Evolutionary conservation across 164 flowering plant genomes (phyloP).

Genomic region (Umbilicus rupestris): DNA sequence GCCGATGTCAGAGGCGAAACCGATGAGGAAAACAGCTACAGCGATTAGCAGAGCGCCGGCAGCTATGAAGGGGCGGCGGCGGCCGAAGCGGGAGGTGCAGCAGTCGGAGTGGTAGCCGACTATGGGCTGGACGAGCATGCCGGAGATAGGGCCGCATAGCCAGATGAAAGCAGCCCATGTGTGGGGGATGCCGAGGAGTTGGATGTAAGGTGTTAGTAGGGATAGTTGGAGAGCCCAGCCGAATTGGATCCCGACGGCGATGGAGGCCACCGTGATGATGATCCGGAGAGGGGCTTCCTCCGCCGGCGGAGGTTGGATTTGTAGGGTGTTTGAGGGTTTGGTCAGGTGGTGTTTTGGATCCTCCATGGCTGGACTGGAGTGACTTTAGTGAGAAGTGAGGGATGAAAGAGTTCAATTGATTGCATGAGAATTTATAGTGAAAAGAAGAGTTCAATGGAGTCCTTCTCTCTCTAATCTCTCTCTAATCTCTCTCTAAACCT

Average conservation of each 20-base stretch:
- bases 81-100: slow-evolving; percentile 35
- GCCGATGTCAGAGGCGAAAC: slow-evolving; percentile 45
- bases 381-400: neutral
- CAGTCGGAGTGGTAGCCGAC: slow-evolving; percentile 41
- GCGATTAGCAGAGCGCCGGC: slow-evolving; percentile 33
- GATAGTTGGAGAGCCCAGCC: slow-evolving; percentile 84
- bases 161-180: slow-evolving; percentile 65
- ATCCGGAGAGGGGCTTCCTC: neutral
- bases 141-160: slow-evolving; percentile 76
- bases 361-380: neutral
- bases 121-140: slow-evolving; percentile 41
- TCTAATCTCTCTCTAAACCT: too few species aligned
- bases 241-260: slow-evolving; percentile 68
- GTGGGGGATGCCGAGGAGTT: slow-evolving; percentile 61
- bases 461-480: neutral
- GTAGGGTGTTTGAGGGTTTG: neutral
- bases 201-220: slow-evolving; percentile 59
- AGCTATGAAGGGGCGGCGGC: slow-evolving; percentile 46
- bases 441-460: neutral
- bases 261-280: slow-evolving; percentile 31
- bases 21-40: slow-evolving; percentile 35
- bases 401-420: neutral
- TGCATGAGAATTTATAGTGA: slow-evolving; percentile 6
- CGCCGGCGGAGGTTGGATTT: neutral
- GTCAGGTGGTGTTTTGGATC: slow-evolving; percentile 6